A percentile compares a stretch with the other conserved stretches of the same genome.
Conservation (phyloP, 345 rosid species). For the Linum usitatissimum region DNA sequence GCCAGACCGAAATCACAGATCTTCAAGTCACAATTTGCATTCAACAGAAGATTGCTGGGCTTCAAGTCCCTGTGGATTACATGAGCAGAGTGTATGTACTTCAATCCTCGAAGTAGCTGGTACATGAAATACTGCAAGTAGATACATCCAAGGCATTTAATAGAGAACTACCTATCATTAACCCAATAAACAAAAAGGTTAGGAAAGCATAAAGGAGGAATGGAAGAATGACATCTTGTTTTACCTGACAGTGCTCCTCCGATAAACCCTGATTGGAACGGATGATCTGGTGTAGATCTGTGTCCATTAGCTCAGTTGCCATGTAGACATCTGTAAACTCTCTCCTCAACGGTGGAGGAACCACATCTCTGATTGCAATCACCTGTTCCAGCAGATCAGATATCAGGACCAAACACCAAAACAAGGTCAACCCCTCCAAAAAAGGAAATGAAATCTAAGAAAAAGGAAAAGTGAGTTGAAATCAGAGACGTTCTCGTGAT, state of each 20-base stretch:
- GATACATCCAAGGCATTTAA: not conserved
- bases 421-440: not conserved
- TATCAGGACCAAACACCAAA: not conserved
- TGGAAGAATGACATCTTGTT: not conserved
- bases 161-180: no score
- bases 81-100: slow-evolving; percentile 92
- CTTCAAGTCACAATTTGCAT: slow-evolving; percentile 89
- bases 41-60: slow-evolving; percentile 80
- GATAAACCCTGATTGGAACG: slow-evolving; percentile 80
- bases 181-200: slow-evolving; percentile 1
- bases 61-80: slow-evolving; percentile 91
- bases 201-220: not conserved
- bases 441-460: not conserved
- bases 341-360: slow-evolving; percentile 80
- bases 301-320: slow-evolving; percentile 82
- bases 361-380: slow-evolving; percentile 63
- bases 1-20: slow-evolving; percentile 95
- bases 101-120: slow-evolving; percentile 86
- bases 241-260: slow-evolving; percentile 96
- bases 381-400: slow-evolving; percentile 39
- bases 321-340: slow-evolving; percentile 85
- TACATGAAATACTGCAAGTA: slow-evolving; percentile 77
- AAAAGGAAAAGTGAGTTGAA: not conserved
- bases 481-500: slow-evolving; percentile 76
- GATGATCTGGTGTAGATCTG: slow-evolving; percentile 92